Evolutionary conservation across 2,329 filamentous ascomycete species (phyloP), one percentile per base, ranked within the genome.

Genomic region (Colletotrichum tamarilloi): DNA sequence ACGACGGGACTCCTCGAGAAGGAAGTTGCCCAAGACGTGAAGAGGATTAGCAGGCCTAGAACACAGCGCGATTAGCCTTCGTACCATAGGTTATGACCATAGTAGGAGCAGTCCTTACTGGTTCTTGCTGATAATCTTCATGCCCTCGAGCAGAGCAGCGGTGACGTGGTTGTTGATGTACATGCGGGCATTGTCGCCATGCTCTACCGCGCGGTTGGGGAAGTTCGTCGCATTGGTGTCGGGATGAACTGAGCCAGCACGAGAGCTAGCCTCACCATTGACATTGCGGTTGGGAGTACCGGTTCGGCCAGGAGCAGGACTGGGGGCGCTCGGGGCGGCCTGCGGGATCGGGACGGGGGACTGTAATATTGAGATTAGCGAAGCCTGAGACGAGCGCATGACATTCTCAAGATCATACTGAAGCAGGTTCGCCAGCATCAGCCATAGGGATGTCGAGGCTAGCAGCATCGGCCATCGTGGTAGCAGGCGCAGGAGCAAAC

Each of bases 161-260:
- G 92, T 93, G 53, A 95, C 88, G 77, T 91, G 93, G 62, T 88
- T 87, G 78, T 95, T 95, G 76, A 95, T 82, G 80, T 94, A 95
- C 77, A 90, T 88, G 57, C 93, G 88, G 5, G 91, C 90, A 1
- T 92, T 90, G 26, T 92, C 93, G 59, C 93, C 92, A 78, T 94
- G 91, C 1, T 87, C 82, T 1, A 89, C 86, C 16, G 91, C 87
- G 78, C 92, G 88, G 14, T 87, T 82, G 1, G 91, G 91, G 81
- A 92, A 87, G 49, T 65, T 70, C n/a, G 84, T 82, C 76, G 85
- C 86, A 30, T 82, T 81, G 5, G 85, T 76, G 73, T 91, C 89
- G 4, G 89, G 89, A 72, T 90, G 88, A 59, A 85, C 87, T 35
- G 89, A 91, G 8, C 87, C 85, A 11, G 90, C 88, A 76, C 90